phyloP scores from a whole-genome alignment of 257 asterid species.

The Perilla frutescens region DNA sequence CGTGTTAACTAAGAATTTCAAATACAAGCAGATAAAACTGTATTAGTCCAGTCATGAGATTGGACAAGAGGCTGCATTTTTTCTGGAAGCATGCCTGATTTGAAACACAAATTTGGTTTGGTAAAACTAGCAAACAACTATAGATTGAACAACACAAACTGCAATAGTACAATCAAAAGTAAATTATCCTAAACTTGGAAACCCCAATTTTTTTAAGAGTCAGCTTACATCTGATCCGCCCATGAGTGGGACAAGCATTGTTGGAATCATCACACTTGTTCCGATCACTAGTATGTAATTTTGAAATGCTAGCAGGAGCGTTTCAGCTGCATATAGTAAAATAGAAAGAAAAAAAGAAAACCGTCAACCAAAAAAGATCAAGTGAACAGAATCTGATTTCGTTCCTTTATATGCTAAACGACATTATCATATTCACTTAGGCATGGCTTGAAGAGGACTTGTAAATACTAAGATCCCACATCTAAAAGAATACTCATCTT shows the following conservation, averaged over 20 bases:
- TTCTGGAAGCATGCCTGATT: too few species aligned
- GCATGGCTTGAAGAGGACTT: background rate
- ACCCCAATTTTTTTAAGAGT: background rate
- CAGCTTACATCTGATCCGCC: conserved; percentile 91
- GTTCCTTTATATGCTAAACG: conserved; percentile 7
- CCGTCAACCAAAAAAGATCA: conserved; percentile 23
- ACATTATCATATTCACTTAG: background rate
- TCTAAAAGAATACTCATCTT: background rate
- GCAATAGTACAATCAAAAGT: background rate
- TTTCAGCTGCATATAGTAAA: conserved; percentile 72
- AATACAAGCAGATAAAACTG: background rate
- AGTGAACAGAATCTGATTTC: background rate
- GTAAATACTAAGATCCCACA: background rate
- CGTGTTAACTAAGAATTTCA: background rate
- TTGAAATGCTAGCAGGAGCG: conserved; percentile 80
- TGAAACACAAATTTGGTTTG: background rate
- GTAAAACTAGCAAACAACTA: background rate
- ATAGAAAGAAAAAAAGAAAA: conserved; percentile 2
- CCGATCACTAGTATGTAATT: conserved; percentile 80
- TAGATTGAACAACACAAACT: background rate
- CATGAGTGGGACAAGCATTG: conserved; percentile 81
- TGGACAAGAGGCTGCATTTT: background rate
- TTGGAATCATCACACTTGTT: conserved; percentile 86
- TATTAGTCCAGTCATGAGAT: background rate
- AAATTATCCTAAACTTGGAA: conserved; percentile 5